phyloP scores from a whole-genome alignment of 2,329 filamentous ascomycete species.

The Pyrenophora teres region DNA sequence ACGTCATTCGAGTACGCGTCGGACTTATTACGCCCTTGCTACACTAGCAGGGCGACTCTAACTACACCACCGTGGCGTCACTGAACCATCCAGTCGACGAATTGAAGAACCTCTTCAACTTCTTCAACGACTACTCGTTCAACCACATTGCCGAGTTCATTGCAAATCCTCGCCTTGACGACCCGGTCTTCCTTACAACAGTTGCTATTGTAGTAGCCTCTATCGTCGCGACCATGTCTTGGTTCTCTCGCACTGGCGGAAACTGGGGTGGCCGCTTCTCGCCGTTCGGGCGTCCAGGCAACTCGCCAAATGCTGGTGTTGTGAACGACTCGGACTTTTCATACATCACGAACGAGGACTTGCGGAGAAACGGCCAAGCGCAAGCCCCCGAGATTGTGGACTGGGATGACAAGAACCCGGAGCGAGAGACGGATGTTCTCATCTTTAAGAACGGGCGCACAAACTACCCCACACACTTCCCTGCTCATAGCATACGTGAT shows the following conservation, averaged over 20 bases:
- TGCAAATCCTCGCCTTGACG: constrained; percentile 39
- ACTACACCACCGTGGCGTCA: constrained; percentile 44
- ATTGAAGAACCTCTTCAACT: constrained; percentile 45
- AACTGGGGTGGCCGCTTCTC: constrained; percentile 54
- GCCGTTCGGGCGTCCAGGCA: constrained; percentile 53
- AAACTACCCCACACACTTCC: constrained; percentile 72
- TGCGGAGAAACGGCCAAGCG: constrained; percentile 55
- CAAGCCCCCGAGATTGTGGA: constrained; percentile 46
- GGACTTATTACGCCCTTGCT: constrained; percentile 20
- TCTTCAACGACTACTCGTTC: constrained; percentile 39
- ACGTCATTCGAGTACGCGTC: constrained; percentile 22
- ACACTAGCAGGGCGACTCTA: constrained; percentile 17
- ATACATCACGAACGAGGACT: constrained; percentile 80
- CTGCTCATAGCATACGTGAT: constrained; percentile 74
- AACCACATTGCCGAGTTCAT: constrained; percentile 33
- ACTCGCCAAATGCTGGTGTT: constrained; percentile 51
- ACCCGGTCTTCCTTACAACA: constrained; percentile 39
- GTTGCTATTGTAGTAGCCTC: constrained; percentile 46
- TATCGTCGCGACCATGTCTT: constrained; percentile 52
- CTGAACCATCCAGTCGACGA: constrained; percentile 39
- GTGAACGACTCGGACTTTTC: constrained; percentile 78
- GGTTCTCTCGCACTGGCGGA: constrained; percentile 53
- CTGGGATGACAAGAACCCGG: constrained; percentile 46
- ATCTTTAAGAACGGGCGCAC: constrained; percentile 70
- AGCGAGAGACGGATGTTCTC: constrained; percentile 70